Conservation (phyloP, 208 protist species). For the Leishmania martiniquensis region DNA sequence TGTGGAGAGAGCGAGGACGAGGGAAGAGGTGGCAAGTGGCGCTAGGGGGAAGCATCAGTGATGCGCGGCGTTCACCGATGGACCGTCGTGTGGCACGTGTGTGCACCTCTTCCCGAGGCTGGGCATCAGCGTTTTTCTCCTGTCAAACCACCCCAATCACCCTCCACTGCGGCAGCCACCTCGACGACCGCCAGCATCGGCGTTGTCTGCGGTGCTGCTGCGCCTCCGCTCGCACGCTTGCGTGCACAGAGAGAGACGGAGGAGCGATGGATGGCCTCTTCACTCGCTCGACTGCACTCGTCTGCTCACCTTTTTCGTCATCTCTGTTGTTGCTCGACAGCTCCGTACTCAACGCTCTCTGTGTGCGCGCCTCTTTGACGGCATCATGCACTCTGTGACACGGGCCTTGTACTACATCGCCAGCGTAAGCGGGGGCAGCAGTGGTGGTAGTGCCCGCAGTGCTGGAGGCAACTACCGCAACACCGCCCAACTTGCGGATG, state of each 20-base stretch:
- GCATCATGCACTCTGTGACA: conserved; percentile 7
- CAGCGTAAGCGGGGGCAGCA: conserved; percentile 12
- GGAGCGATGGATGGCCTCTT: too few relatives aligned
- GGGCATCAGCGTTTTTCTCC: not conserved
- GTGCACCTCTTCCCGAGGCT: not conserved
- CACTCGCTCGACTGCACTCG: not conserved
- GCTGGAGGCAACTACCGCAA: conserved; percentile 34
- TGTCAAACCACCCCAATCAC: not conserved
- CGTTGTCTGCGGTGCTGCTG: too few relatives aligned
- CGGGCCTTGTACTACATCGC: conserved; percentile 28
- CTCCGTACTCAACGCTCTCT: not conserved
- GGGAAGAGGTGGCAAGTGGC: not conserved
- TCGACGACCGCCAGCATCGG: too few relatives aligned
- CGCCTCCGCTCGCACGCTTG: not conserved
- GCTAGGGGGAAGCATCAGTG: not conserved
- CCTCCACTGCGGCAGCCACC: not conserved
- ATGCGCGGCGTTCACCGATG: not conserved
- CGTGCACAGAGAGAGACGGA: too few relatives aligned
- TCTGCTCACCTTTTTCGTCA: not conserved
- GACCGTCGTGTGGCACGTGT: not conserved
- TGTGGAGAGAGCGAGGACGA: not conserved
- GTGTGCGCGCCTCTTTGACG: not conserved
- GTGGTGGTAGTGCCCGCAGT: not conserved
- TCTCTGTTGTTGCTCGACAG: not conserved
- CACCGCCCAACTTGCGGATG: conserved; percentile 48